These are phyloP conservation scores for Pisolithus microcarpus DNA, from an alignment of 768 basidiomycete genomes.

Conservation along the genomic window DNA sequence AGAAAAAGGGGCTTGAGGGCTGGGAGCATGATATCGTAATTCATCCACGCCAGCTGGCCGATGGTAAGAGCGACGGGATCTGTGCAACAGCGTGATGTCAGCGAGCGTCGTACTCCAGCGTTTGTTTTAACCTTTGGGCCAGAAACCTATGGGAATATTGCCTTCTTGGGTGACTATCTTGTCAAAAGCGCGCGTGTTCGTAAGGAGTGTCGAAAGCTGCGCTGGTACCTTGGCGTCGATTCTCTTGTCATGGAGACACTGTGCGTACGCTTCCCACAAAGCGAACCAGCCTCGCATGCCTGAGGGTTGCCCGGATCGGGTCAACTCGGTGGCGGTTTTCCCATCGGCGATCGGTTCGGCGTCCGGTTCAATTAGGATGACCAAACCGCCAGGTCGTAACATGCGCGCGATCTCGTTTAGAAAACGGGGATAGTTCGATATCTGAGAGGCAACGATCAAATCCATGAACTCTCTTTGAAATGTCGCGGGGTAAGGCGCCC, in stretches of 20 bases:
- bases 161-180: conserved; percentile 48
- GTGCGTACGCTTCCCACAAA: conserved; percentile 56
- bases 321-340: conserved; percentile 32
- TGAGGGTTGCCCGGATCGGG: conserved; percentile 25
- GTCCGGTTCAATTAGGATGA: conserved; percentile 60
- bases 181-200: conserved; percentile 46
- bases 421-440: conserved; percentile 54
- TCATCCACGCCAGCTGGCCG: conserved; percentile 70
- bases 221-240: conserved; percentile 55
- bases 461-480: conserved; percentile 2
- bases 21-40: conserved; percentile 58
- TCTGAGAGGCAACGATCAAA: conserved; percentile 31
- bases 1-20: conserved; percentile 57
- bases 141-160: conserved; percentile 62
- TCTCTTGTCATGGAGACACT: conserved; percentile 43
- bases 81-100: conserved; percentile 19
- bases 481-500: conserved; percentile 7
- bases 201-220: conserved; percentile 44
- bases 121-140: conserved; percentile 47
- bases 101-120: conserved; percentile 3
- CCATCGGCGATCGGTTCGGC: conserved; percentile 44
- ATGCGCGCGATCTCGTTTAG: conserved; percentile 57
- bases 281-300: conserved; percentile 54
- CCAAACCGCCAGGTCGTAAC: conserved; percentile 62
- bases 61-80: conserved; percentile 55